phyloP scores from a whole-genome alignment of 1,284 basidiomycete species.

The Moesziomyces antarcticus region DNA sequence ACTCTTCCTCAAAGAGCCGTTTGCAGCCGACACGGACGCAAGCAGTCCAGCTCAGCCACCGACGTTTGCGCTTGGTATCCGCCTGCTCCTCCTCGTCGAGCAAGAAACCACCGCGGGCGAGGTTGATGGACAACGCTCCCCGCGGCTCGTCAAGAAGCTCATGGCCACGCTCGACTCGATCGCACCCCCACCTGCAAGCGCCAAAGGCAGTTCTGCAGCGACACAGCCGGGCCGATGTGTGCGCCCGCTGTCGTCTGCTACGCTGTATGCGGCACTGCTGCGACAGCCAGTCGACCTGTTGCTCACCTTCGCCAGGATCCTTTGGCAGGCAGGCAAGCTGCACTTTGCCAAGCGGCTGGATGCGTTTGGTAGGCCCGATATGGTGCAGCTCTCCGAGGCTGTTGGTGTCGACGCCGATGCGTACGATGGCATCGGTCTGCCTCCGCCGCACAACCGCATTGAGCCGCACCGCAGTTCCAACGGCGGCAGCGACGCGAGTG shows the following conservation, averaged over 20 bases:
- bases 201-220: not conserved
- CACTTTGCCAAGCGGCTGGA: slow-evolving; percentile 76
- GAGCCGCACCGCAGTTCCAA: slow-evolving; percentile 27
- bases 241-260: slow-evolving; percentile 70
- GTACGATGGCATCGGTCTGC: slow-evolving; percentile 34
- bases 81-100: slow-evolving; percentile 51
- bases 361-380: slow-evolving; percentile 76
- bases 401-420: not conserved
- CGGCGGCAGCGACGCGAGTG: not conserved
- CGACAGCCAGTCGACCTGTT: slow-evolving; percentile 74
- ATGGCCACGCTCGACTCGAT: slow-evolving; percentile 73
- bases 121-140: not conserved
- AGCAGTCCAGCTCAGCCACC: not conserved
- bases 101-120: not conserved
- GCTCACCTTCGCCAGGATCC: slow-evolving; percentile 75
- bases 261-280: slow-evolving; percentile 71
- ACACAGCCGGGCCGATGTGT: slow-evolving; percentile 6
- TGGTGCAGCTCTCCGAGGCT: slow-evolving; percentile 35
- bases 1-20: slow-evolving; percentile 50
- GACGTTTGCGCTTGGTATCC: slow-evolving; percentile 32
- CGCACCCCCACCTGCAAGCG: slow-evolving; percentile 38
- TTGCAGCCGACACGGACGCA: not conserved
- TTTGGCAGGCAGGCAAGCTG: slow-evolving; percentile 76
- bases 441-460: slow-evolving; percentile 42
- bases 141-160: slow-evolving; percentile 66